Evolutionary conservation across 495 filamentous ascomycete species (phyloP).

Genomic region (Collariella sp.): DNA sequence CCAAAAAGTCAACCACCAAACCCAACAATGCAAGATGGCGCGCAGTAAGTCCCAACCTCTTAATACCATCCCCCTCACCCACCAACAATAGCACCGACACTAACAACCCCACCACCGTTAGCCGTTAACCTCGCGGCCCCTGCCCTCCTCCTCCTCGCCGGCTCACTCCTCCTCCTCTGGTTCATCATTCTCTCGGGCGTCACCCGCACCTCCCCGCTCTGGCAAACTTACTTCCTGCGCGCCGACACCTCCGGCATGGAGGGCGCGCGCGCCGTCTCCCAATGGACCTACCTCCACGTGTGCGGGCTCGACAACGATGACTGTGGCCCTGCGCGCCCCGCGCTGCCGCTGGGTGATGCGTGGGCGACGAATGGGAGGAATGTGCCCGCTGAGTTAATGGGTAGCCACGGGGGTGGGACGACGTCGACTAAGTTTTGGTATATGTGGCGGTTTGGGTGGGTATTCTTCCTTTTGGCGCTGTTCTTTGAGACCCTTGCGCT

Average conservation of each 20-base stretch:
- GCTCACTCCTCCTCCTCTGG: constrained; percentile 66
- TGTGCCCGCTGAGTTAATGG: constrained; percentile 36
- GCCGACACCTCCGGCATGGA: constrained; percentile 63
- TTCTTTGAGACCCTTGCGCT: constrained; percentile 51
- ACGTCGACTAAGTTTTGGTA: constrained; percentile 45
- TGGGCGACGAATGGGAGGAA: constrained; percentile 35
- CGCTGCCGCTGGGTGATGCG: constrained; percentile 41
- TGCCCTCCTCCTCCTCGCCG: constrained; percentile 68
- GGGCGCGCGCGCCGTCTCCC: constrained; percentile 51
- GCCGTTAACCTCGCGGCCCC: constrained; percentile 35
- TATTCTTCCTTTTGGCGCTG: constrained; percentile 64
- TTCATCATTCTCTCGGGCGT: constrained; percentile 70
- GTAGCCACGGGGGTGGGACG: constrained; percentile 37
- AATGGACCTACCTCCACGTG: constrained; percentile 85
- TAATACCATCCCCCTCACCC: background rate
- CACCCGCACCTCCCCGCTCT: constrained; percentile 50
- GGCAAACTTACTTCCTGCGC: constrained; percentile 73
- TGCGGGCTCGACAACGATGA: constrained; percentile 42
- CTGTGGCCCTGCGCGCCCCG: constrained; percentile 39
- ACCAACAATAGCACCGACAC: background rate
- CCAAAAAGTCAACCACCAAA: too few relatives aligned
- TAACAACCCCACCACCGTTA: constrained; percentile 8
- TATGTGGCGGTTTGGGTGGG: constrained; percentile 58
- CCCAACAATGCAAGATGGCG: too few relatives aligned
- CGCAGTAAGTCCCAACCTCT: too few relatives aligned